Conservation (phyloP, 2,329 filamentous ascomycete genomes). For the Zymoseptoria tritici region DNA sequence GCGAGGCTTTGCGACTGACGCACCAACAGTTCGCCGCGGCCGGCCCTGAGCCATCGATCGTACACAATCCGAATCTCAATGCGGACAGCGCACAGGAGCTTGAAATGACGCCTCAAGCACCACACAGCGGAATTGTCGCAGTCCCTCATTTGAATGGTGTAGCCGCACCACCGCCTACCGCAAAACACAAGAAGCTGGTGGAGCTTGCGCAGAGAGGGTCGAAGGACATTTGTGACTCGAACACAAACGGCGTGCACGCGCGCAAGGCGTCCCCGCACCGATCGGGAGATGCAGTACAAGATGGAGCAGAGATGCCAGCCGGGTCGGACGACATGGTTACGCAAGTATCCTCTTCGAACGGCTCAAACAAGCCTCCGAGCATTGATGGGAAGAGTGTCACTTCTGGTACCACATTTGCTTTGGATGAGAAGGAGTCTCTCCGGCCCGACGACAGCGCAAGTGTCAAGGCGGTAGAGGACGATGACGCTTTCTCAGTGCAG, state of each 20-base stretch:
- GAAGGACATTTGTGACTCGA: conserved; percentile 8
- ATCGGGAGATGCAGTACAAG: conserved; percentile 12
- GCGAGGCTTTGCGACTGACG: conserved; percentile 6
- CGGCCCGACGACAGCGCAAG: conserved; percentile 94
- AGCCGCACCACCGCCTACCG: neutral
- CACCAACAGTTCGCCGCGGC: conserved; percentile 25
- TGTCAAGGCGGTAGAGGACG: conserved; percentile 82
- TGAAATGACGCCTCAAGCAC: conserved; percentile 13
- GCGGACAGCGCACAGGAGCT: conserved; percentile 10
- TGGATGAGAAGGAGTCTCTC: conserved; percentile 93
- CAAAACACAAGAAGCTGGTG: conserved; percentile 18
- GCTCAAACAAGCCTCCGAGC: conserved; percentile 75
- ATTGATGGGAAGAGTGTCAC: conserved; percentile 91
- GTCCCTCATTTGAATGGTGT: conserved; percentile 11
- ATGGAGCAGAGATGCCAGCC: conserved; percentile 17
- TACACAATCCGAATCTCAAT: conserved; percentile 11
- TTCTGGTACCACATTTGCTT: conserved; percentile 87
- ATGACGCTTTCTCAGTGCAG: conserved; percentile 71
- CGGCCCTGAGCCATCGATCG: conserved; percentile 23
- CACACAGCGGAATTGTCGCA: conserved; percentile 14
- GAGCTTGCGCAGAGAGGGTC: conserved; percentile 12
- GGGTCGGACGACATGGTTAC: conserved; percentile 38
- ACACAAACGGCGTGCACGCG: conserved; percentile 14
- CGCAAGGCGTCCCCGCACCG: conserved; percentile 16
- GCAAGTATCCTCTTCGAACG: conserved; percentile 47